A percentile compares a stretch with the other conserved stretches of the same genome.
Conservation (phyloP, 2,329 filamentous ascomycete genomes). For the Aspergillus jensenii region DNA sequence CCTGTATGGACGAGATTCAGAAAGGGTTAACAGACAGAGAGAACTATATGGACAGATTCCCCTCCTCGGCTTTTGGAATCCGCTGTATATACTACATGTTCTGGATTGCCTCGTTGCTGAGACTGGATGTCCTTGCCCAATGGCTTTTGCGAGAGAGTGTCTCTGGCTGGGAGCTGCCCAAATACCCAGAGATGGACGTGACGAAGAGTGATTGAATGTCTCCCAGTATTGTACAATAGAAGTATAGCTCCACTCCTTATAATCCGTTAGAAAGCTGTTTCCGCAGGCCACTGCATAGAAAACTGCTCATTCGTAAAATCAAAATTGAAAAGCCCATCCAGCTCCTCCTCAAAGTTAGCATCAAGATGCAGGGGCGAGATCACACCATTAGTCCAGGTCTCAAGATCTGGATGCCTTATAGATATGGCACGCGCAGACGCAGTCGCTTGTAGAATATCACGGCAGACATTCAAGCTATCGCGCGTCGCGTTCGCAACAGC, state of each 20-base stretch:
- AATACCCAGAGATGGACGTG: conserved; percentile 24
- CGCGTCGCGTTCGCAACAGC: neutral
- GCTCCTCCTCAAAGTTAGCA: neutral
- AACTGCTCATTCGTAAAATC: neutral
- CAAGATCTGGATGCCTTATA: neutral
- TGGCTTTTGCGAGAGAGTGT: conserved; percentile 34
- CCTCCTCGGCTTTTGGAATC: conserved; percentile 33
- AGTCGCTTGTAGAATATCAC: conserved; percentile 1
- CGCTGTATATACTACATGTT: conserved; percentile 31
- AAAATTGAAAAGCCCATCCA: conserved; percentile 1
- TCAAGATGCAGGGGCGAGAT: neutral
- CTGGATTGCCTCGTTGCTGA: conserved; percentile 32
- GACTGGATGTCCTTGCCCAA: conserved; percentile 34
- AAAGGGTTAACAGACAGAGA: conserved; percentile 4
- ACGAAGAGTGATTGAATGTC: neutral
- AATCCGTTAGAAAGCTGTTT: no score
- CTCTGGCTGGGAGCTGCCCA: conserved; percentile 38
- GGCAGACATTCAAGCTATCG: conserved; percentile 4
- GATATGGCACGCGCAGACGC: neutral
- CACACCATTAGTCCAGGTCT: neutral
- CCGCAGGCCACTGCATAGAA: neutral
- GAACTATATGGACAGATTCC: conserved; percentile 18
- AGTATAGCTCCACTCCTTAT: no score
- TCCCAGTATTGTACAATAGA: neutral
- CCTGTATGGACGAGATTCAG: conserved; percentile 47